These are phyloP conservation scores for Vickermania spadyakhi DNA, from an alignment of 208 protist genomes.

Conservation along the genomic window DNA sequence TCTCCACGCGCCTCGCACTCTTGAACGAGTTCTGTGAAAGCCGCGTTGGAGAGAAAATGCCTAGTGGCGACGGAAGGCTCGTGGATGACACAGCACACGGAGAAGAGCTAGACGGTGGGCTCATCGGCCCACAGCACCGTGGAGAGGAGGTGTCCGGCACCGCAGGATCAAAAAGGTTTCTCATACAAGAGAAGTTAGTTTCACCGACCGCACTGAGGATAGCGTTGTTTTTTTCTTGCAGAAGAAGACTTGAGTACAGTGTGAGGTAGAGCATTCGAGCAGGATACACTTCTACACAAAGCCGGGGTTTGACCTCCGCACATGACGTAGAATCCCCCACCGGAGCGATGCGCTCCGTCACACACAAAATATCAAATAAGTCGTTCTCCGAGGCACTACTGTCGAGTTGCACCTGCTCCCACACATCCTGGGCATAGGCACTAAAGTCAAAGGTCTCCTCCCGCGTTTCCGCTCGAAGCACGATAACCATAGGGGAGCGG, in stretches of 20 bases:
- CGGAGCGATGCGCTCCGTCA: neutral
- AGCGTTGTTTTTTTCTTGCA: conserved; percentile 44
- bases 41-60: neutral
- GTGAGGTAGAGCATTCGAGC: conserved; percentile 34
- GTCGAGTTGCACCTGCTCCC: conserved; percentile 31
- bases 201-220: neutral
- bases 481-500: neutral
- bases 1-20: too few relatives aligned
- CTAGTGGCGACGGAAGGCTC: neutral
- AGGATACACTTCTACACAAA: conserved; percentile 41
- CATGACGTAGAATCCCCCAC: neutral
- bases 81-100: neutral
- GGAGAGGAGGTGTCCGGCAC: too few relatives aligned
- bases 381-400: conserved; percentile 29
- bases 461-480: neutral
- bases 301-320: neutral
- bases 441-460: neutral
- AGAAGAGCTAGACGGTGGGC: too few relatives aligned
- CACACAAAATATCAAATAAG: conserved; percentile 31
- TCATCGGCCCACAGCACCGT: too few relatives aligned
- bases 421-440: conserved; percentile 19
- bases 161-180: too few relatives aligned
- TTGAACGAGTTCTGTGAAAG: neutral
- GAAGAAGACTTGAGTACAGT: conserved; percentile 14
- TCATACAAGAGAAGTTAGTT: too few relatives aligned